Conservation (phyloP, 495 filamentous ascomycete species). For the Xylaria intraflava region DNA sequence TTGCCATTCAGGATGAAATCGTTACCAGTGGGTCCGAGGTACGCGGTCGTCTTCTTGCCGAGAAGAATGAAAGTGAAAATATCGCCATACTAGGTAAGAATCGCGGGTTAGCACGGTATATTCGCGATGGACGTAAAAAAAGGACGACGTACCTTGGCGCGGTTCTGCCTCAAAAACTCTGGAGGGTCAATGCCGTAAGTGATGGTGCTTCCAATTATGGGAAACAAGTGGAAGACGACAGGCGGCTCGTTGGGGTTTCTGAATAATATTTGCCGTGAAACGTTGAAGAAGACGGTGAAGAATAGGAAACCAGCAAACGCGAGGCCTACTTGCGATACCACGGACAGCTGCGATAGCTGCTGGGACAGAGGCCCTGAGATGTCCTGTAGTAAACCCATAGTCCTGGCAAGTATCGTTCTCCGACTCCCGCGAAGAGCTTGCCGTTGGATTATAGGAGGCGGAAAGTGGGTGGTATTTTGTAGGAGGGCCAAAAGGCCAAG, state of each 20-base stretch:
- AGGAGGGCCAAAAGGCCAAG: neutral
- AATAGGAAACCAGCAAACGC: conserved; percentile 41
- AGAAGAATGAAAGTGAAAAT: conserved; percentile 74
- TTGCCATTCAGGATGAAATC: conserved; percentile 86
- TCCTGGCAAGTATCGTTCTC: conserved; percentile 9
- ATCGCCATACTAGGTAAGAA: conserved; percentile 57
- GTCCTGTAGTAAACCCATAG: conserved; percentile 49
- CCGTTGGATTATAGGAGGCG: neutral
- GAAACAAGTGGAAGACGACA: conserved; percentile 78
- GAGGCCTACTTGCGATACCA: conserved; percentile 41
- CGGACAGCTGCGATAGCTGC: conserved; percentile 35
- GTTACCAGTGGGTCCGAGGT: conserved; percentile 70
- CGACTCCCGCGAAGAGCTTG: neutral
- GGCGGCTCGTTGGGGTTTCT: conserved; percentile 69
- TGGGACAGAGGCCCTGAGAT: conserved; percentile 38
- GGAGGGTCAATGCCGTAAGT: conserved; percentile 81
- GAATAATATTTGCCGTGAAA: conserved; percentile 61
- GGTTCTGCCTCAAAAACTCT: conserved; percentile 64
- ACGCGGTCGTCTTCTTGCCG: conserved; percentile 69
- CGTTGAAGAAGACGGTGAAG: conserved; percentile 56
- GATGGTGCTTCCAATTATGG: conserved; percentile 70
- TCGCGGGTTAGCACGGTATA: conserved; percentile 2
- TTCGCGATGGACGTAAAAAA: conserved; percentile 9
- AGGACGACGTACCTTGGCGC: conserved; percentile 53
- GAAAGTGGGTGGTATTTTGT: neutral